These are phyloP conservation scores for Acanthamoeba sp. DNA, from an alignment of 208 protist species.

Conservation along the genomic window DNA sequence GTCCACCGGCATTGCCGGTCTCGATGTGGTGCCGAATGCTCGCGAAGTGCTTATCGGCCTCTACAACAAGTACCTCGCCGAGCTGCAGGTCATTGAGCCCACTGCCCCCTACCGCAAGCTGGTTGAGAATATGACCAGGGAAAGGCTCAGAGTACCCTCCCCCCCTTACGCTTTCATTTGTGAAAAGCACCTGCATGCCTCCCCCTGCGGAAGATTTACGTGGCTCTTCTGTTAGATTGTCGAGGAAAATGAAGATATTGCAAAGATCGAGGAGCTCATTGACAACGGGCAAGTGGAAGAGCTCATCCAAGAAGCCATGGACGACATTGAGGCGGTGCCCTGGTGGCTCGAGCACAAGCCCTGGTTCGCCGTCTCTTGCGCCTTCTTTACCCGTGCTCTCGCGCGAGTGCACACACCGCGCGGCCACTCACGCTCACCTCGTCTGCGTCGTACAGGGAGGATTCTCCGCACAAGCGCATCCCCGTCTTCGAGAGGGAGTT, in stretches of 20 bases:
- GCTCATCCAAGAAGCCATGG: neutral
- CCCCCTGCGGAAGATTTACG: neutral
- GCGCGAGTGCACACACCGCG: neutral
- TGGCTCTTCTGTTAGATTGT: neutral
- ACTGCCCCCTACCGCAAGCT: neutral
- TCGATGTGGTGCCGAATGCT: constrained; percentile 41
- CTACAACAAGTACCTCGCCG: constrained; percentile 24
- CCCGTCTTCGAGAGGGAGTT: constrained; percentile 32
- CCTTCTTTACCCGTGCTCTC: neutral
- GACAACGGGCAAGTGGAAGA: neutral
- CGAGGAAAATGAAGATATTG: constrained; percentile 19
- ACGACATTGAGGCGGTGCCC: neutral
- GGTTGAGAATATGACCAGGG: constrained; percentile 19
- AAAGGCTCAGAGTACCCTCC: neutral
- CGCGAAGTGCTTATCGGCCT: constrained; percentile 32
- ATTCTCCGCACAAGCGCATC: neutral
- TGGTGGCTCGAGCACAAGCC: neutral
- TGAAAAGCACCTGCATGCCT: neutral
- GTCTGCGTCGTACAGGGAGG: neutral
- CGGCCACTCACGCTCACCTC: neutral
- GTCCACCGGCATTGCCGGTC: constrained; percentile 12
- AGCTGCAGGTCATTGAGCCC: neutral
- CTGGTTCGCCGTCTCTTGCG: neutral
- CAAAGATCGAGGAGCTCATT: constrained; percentile 14
- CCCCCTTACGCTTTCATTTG: neutral